Conservation (phyloP, 306 rosid species). For the Senna tora region DNA sequence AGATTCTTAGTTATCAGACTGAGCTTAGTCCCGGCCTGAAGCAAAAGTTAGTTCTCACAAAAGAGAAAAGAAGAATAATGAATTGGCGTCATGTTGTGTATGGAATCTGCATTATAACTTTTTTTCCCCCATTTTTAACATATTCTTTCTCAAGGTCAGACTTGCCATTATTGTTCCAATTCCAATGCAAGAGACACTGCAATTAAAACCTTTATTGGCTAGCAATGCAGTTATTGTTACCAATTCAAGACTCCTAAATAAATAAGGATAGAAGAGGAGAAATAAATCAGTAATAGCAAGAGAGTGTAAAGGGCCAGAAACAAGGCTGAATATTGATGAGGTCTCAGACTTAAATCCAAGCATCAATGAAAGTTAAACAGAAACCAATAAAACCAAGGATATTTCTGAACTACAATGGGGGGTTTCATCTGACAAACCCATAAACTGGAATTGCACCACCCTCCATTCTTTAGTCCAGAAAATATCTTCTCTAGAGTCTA, state of each 20-base stretch:
- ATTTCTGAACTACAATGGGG: slow-evolving; percentile 41
- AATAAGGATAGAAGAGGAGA: too few species aligned
- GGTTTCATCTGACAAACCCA: slow-evolving; percentile 43
- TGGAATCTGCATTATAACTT: neutral
- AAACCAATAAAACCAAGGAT: slow-evolving; percentile 41
- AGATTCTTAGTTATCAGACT: slow-evolving; percentile 12
- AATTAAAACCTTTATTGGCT: too few species aligned
- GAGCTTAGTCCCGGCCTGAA: neutral
- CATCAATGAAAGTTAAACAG: slow-evolving; percentile 39
- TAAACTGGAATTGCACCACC: slow-evolving; percentile 41
- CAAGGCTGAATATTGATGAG: slow-evolving; percentile 7
- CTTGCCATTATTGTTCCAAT: neutral
- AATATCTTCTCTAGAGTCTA: slow-evolving; percentile 52
- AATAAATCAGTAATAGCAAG: neutral
- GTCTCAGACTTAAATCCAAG: slow-evolving; percentile 15
- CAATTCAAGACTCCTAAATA: neutral
- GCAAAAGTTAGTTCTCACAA: neutral
- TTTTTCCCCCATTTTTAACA: neutral
- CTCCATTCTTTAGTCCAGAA: slow-evolving; percentile 49
- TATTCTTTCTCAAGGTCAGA: too few species aligned
- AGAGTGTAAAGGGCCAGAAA: neutral
- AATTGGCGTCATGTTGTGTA: neutral
- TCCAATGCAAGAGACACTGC: neutral
- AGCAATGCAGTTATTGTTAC: too few species aligned
- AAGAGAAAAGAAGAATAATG: neutral